Percentiles rank a stretch among this genome's conserved stretches.
These are phyloP conservation scores for Tubosaeta sp. DNA, from an alignment of 768 basidiomycete species.

Conservation along the genomic window DNA sequence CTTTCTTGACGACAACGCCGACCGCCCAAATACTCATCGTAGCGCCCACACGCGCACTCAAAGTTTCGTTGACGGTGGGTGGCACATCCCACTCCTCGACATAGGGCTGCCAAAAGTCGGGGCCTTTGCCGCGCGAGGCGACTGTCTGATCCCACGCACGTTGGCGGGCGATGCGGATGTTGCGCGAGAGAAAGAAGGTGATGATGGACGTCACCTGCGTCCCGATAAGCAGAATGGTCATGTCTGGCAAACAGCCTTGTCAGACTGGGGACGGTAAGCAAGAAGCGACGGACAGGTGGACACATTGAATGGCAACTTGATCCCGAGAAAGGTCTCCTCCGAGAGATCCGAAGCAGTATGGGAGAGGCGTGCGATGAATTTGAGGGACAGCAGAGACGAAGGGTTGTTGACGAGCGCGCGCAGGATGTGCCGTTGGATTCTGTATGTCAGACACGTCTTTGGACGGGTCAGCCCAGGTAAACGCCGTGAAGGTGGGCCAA, in stretches of 20 bases:
- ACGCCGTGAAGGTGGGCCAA: not conserved
- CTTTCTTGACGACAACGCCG: slow-evolving; percentile 17
- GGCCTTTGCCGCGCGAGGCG: slow-evolving; percentile 73
- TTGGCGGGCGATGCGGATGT: slow-evolving; percentile 74
- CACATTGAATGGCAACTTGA: slow-evolving; percentile 59
- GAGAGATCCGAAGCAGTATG: slow-evolving; percentile 28
- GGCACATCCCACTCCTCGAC: slow-evolving; percentile 78
- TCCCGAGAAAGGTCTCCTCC: slow-evolving; percentile 59
- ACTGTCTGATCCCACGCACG: slow-evolving; percentile 83
- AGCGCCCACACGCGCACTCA: slow-evolving; percentile 17
- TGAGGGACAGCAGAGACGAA: slow-evolving; percentile 25
- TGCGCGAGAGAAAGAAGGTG: slow-evolving; percentile 77
- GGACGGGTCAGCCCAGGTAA: not conserved
- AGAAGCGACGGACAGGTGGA: slow-evolving; percentile 53
- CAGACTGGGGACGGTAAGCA: not conserved
- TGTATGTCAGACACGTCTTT: slow-evolving; percentile 65
- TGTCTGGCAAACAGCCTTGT: slow-evolving; percentile 45
- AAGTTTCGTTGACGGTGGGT: slow-evolving; percentile 34
- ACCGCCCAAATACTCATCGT: slow-evolving; percentile 15
- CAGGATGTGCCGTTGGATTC: slow-evolving; percentile 67
- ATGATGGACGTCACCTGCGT: slow-evolving; percentile 73
- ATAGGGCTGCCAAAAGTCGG: slow-evolving; percentile 81
- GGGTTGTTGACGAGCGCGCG: slow-evolving; percentile 28
- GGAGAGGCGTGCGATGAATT: slow-evolving; percentile 24
- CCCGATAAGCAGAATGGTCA: slow-evolving; percentile 67